Percentiles rank a stretch among this genome's conserved stretches.
Conservation (phyloP, 2,329 filamentous ascomycete genomes). For the Clonostachys chloroleuca region DNA sequence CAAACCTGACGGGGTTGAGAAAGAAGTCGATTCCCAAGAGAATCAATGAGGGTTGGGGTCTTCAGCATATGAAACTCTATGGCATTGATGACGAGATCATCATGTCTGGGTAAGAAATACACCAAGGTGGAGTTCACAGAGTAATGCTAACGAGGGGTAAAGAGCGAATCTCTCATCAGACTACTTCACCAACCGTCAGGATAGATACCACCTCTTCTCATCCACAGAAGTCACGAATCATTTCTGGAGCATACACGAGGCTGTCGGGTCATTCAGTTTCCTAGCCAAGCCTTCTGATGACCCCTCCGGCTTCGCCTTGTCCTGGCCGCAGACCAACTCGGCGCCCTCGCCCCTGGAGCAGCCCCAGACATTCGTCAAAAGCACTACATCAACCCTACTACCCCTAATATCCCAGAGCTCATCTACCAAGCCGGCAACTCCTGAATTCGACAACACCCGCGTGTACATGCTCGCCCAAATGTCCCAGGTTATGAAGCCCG, state of each 20-base stretch:
- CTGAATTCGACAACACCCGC: conserved; percentile 51
- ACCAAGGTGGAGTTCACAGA: background rate
- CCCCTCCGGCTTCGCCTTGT: conserved; percentile 52
- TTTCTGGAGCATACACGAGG: conserved; percentile 72
- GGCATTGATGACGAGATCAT: conserved; percentile 94
- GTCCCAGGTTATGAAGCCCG: conserved; percentile 74
- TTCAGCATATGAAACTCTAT: conserved; percentile 99
- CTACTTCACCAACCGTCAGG: conserved; percentile 94
- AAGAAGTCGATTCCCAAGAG: conserved; percentile 82
- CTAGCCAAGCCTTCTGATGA: conserved; percentile 61
- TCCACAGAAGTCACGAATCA: conserved; percentile 77
- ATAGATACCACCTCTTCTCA: conserved; percentile 88
- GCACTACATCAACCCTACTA: conserved; percentile 62
- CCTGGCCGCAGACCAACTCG: conserved; percentile 74
- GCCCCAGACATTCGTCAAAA: conserved; percentile 63
- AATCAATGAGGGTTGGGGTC: conserved; percentile 96
- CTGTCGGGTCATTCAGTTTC: conserved; percentile 78
- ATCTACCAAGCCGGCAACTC: conserved; percentile 10
- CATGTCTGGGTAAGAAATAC: conserved; percentile 66
- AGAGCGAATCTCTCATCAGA: conserved; percentile 84
- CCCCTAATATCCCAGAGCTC: conserved; percentile 53
- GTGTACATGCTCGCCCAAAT: conserved; percentile 88
- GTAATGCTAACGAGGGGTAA: background rate
- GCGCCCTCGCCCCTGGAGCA: conserved; percentile 70
- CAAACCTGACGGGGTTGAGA: conserved; percentile 81